Percentiles rank a stretch among this genome's conserved stretches.
Evolutionary conservation across 1,284 basidiomycete species (phyloP).

Genomic region (Marasmius tenuissimus): DNA sequence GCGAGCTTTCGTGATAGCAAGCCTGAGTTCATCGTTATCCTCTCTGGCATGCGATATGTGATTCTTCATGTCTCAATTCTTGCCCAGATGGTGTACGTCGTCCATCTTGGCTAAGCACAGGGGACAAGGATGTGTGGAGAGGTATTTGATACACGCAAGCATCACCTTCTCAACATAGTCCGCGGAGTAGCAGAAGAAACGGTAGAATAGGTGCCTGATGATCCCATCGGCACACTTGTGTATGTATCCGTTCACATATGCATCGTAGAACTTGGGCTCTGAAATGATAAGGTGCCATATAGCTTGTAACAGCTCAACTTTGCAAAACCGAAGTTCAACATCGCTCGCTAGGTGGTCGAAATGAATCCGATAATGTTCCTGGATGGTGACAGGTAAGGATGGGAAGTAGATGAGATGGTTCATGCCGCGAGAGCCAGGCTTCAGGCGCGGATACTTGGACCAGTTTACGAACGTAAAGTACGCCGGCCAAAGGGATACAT

Average conservation of each 20-base stretch:
- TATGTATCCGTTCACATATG: constrained; percentile 29
- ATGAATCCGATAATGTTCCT: constrained; percentile 20
- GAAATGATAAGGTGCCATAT: constrained; percentile 28
- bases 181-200: constrained; percentile 31
- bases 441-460: constrained; percentile 23
- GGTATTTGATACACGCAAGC: constrained; percentile 16
- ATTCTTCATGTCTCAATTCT: background rate
- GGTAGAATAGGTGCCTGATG: constrained; percentile 20
- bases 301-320: constrained; percentile 31
- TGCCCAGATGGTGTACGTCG: background rate
- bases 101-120: background rate
- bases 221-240: constrained; percentile 29
- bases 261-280: constrained; percentile 25
- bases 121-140: constrained; percentile 1
- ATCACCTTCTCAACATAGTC: constrained; percentile 36
- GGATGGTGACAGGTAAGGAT: constrained; percentile 16
- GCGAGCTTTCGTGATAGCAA: constrained; percentile 6
- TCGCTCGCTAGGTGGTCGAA: constrained; percentile 16
- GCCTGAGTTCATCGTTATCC: background rate
- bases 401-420: constrained; percentile 20
- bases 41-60: constrained; percentile 11
- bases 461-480: constrained; percentile 29
- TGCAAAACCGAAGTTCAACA: constrained; percentile 24
- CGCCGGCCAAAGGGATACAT: constrained; percentile 27
- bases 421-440: constrained; percentile 15